Evolutionary conservation across 2,329 filamentous ascomycete species (phyloP), one percentile per base, ranked within the genome.

Genomic region (Alternaria gaisen): DNA sequence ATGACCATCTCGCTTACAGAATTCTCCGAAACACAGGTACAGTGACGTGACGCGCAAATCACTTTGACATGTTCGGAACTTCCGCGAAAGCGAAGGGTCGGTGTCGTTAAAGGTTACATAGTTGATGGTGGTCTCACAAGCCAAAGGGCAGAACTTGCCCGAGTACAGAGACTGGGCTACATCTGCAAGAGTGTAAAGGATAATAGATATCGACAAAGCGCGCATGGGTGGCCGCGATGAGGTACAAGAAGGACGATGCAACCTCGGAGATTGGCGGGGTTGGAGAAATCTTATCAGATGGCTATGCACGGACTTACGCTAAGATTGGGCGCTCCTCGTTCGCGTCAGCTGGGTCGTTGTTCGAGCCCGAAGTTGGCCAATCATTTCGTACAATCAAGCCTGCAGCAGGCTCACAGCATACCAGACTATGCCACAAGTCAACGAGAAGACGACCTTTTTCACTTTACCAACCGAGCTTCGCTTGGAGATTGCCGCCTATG

Each of bases 381-480:
- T 50, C 40, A 22, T 32, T 34, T 28, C 28, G 28, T 28, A 16
- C 9, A 12, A 24, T 18, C 1, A 50, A n/a, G 8, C 34, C 20
- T 38, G n/a, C 20, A 36, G 16, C 20, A 36, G n/a, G 30, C 32
- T 1, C 14, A 34, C 34, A 36, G 32, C 14, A 14, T 11, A 43
- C 7, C 20, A 38, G 18, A 42, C 22, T 26, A 65, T 54, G 55
- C 28, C 53, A 28, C 26, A 42, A 26, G 18, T 20, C 30, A 16
- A 43, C 7, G 14, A 50, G 20, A 28, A 24, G 18, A 41, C 38
- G 24, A 50, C 51, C 1, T 66, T 79, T 12, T 65, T 79, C 6
- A 40, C 60, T 22, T 67, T 81, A n/a, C 79, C 79, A 2, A 64
- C 70, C 2, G 79, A 81, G 62, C 64, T 81, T 14, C 68, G 76